Evolutionary conservation across 1,284 basidiomycete genomes (phyloP), one percentile per base, ranked within the genome.

Genomic region (Ganoderma leucocontextum): DNA sequence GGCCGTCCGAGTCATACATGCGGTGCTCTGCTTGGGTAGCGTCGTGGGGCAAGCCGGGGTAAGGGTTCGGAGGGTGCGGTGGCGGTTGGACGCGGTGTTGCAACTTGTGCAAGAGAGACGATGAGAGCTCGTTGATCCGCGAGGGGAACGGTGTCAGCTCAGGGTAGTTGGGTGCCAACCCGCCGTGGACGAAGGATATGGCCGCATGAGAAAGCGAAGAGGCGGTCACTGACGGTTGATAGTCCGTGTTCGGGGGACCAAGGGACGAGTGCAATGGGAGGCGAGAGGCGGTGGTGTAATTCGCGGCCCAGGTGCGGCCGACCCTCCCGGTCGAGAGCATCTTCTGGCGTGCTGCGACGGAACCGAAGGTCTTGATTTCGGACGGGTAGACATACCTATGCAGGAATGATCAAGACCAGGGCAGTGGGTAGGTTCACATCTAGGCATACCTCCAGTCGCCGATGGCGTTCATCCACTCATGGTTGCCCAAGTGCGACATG

Each of bases 401-500:
- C 17, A 39, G 17, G 1, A 7, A 39, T 62, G 12, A 64, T 60
- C 59, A 1, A n/a, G 33, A 35, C 13, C 5, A 17, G 29, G 17
- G 36, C 4, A 10, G 25, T 60, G 6, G 58, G 58, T 29, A 38
- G 36, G 36, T 25, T 25, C 22, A 41, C 12, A 15, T 25, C 5
- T 25, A 17, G 17, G 70, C 80, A 78, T 79, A 93, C 90, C 94
- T 89, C 94, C 95, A 96, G 79, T 96, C 95, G 65, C 92, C 93
- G 72, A 96, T 91, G 9, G 88, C 89, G 74, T 97, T 97, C 95
- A 97, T 96, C 86, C 88, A 90, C 76, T 95, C 94, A 72, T 95
- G 94, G 75, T 96, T 98, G n/a, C 96, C 96, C 35, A 97, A 81
- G 67, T 95, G 85, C 19, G 87, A 90, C 36, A 97, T 78, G 13